Evolutionary conservation across 176 grass and related monocot genomes (phyloP), one percentile per base, ranked within the genome.

Genomic region (Alopecurus myosuroides): DNA sequence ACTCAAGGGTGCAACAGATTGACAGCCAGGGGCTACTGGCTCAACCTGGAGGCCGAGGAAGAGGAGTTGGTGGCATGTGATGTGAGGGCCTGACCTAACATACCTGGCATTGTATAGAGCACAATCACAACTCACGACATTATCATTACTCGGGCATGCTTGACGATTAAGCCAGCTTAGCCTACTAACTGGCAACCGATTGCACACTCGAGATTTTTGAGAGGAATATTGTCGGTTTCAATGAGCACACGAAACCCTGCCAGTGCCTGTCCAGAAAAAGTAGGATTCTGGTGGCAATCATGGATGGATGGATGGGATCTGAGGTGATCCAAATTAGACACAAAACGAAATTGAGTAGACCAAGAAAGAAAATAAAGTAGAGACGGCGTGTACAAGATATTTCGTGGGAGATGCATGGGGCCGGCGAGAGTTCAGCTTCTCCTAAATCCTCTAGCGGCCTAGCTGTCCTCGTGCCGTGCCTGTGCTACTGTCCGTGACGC

Each of bases 31-130:
- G 33, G 9, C 17, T 40, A 23, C 37, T 61, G 68, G 34, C 33
- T 83, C 81, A 44, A 74, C 81, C 81, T 80, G 84, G 41, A 66
- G 36, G 28, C 29, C 34, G 49, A 75, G 35, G 39, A 39, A 71
- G 76, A 82, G 28, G 44, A 36, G 55, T 46, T 40, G 85, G 20
- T 81, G 57, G 26, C 56, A 52, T 41, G 39, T 41, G 44, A 46
- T 46, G 26, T 46, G 79, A 70, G 49, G 46, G 37, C 71, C 71
- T 70, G 55, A 51, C 44, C 71, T 51, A 33, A 64, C 69, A 44
- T 44, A 53, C 18, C 70, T 66, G 85, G 31, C 65, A 40, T 39
- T 52, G 77, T 74, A 65, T 51, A 48, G 17, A 10, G 46, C 11
- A 35, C 28, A 66, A 23, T 74, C 68, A 80, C 65, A 79, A 5